Base-by-base conservation (phyloP, 495 filamentous ascomycete species). In the Thermochaetoides thermophila region DNA sequence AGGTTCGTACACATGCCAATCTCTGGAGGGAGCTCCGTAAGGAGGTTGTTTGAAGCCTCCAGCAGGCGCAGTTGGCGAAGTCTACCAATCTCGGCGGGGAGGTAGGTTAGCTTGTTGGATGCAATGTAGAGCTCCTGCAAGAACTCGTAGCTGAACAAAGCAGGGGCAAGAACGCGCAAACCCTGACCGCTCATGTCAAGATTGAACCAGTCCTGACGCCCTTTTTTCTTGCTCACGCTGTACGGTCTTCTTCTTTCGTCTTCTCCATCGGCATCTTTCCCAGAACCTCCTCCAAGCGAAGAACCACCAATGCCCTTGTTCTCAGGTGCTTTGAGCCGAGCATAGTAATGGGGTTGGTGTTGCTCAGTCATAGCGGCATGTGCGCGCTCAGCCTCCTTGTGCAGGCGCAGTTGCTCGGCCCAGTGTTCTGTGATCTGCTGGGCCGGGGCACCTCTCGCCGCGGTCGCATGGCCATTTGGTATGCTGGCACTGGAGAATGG, bases 111-210 rank as follows among this genome's bases (percentile, higher is more conserved):
- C 48, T 82, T 81, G 64, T 99, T 97, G 44, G 81, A 78, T 43
- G 82, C 84, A 21, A 97, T 73, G 52, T 89, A 93, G 15, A 99
- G 66, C 49, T 84, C 85, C 37, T 79, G 77, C 32, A 96, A 64
- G 52, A 96, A 94, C 12, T 57, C 64, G 57, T 94, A 96, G 35
- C 59, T 54, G 56, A 99, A 99, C 27, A 99, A 60, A 13, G 77
- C 67, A 6, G 70, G 53, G 2, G 85, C 70, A 12, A 96, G 64
- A 24, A 79, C 78, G 43, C 83, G 79, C 19, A 99, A 58, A 19
- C 84, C 86, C 60, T 95, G 91, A 1, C 85, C 89, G 46, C 85
- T 85, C 46, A 95, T 74, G 63, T 99, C 89, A 27, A 99, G 58
- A 27, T 82, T 80, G 45, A 78, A 64, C 89, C 89, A 96, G 44